Conservation (phyloP, 2,329 filamentous ascomycete species). For the Juglanconis sp. region DNA sequence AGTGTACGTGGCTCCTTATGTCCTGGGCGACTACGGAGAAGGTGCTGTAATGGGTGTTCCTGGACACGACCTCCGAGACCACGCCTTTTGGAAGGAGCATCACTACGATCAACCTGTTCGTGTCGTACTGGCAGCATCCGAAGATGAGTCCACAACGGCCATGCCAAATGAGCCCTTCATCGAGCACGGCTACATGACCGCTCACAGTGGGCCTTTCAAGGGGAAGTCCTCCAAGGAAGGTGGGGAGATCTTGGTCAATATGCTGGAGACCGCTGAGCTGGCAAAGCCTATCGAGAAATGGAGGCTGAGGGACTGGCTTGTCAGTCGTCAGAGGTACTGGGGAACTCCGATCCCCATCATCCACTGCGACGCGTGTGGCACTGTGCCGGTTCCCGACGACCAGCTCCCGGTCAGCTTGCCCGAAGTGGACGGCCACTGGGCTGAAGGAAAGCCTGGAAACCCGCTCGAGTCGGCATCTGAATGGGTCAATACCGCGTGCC, state of each 20-base stretch:
- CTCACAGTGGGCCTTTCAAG: constrained; percentile 61
- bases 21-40: constrained; percentile 79
- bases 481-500: constrained; percentile 75
- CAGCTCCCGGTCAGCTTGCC: constrained; percentile 77
- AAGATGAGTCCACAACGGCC: constrained; percentile 43
- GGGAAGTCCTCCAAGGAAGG: constrained; percentile 63
- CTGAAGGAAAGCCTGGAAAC: constrained; percentile 69
- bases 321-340: constrained; percentile 92
- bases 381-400: constrained; percentile 72
- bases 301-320: constrained; percentile 83
- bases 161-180: constrained; percentile 55
- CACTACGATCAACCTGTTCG: constrained; percentile 57
- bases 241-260: constrained; percentile 55
- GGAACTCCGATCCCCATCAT: constrained; percentile 86
- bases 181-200: constrained; percentile 65
- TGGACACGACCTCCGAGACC: constrained; percentile 75
- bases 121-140: constrained; percentile 56
- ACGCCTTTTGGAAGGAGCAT: constrained; percentile 77
- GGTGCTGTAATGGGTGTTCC: constrained; percentile 92
- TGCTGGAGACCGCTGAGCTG: constrained; percentile 53
- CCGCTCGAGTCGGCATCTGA: constrained; percentile 68
- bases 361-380: constrained; percentile 73
- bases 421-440: constrained; percentile 64
- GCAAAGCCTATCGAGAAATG: constrained; percentile 68
- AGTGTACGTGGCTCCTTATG: constrained; percentile 80